Base-by-base conservation (phyloP, 768 basidiomycete genomes). In the Boletales sp. region DNA sequence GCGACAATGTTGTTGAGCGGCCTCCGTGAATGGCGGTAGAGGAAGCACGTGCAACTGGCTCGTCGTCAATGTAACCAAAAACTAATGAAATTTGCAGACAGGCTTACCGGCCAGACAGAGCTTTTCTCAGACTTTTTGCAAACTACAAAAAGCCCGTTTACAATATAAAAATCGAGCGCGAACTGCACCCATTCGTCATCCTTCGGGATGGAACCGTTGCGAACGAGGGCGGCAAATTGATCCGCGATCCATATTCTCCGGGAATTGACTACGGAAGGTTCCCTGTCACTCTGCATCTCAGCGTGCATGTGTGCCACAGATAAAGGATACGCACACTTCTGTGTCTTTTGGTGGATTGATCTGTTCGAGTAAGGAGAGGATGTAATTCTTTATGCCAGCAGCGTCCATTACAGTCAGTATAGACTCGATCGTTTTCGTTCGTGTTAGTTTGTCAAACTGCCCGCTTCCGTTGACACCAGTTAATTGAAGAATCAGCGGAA, bases 371-470 rank as follows among this genome's bases (percentile, higher is more conserved):
- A 97, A 71, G 68, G 88, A 83, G 32, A 75, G 67, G 40, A 94
- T 80, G 68, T 94, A 97, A 35, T 71, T 79, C 56, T 80, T 77
- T 54, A 97, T 87, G 9, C 91, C 93, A 2, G 82, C 74, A 1
- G 71, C 67, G 56, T 86, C 81, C 78, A 94, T 83, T 32, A 79
- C 81, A 4, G 81, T 76, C 48, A 97, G 72, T 48, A 97, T 84
- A 1, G 80, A 79, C 69, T 95, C 93, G 32, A 97, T 80, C 0
- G 91, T 95, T 70, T 94, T 97, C 9, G 94, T 94, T 67, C 83
- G 87, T 11, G 94, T 95, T 50, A 95, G 67, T 66, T 80, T 86
- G 69, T 99, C 95, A 59, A 98, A 99, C 65, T 92, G 87, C 50
- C 84, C 81, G 59, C 79, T 85, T 10, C 93, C 93, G 63, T 95